Conservation (phyloP, 768 basidiomycete species). For the Lenzites betulinus region DNA sequence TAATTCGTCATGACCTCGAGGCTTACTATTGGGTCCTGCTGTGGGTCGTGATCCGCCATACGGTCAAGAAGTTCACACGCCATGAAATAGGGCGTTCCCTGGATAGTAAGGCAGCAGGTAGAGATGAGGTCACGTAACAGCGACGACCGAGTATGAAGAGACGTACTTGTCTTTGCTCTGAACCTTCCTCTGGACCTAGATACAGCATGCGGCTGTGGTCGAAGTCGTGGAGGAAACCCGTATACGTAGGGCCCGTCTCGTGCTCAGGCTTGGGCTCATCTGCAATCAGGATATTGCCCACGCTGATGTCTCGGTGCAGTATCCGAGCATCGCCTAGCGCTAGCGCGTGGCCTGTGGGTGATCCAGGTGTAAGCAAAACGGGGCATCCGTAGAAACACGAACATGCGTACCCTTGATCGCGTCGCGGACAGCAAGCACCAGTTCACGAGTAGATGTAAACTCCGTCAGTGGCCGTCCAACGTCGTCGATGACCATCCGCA, state of each 20-base stretch:
- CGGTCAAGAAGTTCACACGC: not conserved
- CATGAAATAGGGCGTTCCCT: conserved; percentile 10
- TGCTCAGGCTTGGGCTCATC: not conserved
- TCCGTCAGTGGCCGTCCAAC: conserved; percentile 11
- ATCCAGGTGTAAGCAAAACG: not conserved
- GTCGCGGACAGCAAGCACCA: conserved; percentile 8
- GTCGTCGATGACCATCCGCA: conserved; percentile 12
- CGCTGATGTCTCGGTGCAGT: conserved; percentile 25
- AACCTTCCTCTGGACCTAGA: not conserved
- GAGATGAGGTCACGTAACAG: not conserved
- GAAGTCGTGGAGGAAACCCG: conserved; percentile 12
- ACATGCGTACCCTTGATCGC: conserved; percentile 2
- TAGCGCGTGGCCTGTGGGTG: conserved; percentile 11
- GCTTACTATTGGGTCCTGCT: not conserved
- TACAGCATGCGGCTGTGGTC: conserved; percentile 1
- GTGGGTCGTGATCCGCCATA: not conserved
- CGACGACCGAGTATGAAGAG: too few species aligned
- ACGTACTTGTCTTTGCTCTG: not conserved
- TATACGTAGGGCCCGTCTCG: not conserved
- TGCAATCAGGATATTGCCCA: conserved; percentile 23
- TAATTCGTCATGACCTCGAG: not conserved
- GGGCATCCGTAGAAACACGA: not conserved
- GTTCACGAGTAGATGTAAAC: conserved; percentile 9
- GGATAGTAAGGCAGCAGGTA: not conserved
- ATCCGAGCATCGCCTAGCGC: conserved; percentile 12